Percentiles rank a stretch among this genome's conserved stretches.
Conservation (phyloP, 2,329 filamentous ascomycete genomes). For the Aspergillus sp. region DNA sequence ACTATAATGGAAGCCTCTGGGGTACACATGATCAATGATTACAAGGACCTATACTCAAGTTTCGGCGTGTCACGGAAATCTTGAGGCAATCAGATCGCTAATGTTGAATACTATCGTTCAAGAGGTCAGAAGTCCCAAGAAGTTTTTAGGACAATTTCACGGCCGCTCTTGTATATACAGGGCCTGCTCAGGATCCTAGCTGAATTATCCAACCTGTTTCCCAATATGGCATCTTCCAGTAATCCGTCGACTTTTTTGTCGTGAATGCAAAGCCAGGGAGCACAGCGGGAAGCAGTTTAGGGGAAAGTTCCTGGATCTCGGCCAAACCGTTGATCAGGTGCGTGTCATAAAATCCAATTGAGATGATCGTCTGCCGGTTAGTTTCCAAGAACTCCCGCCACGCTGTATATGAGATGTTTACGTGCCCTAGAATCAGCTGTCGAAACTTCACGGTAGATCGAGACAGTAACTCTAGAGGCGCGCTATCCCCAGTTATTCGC, state of each 20-base stretch:
- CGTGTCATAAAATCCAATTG: neutral
- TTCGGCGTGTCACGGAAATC: neutral
- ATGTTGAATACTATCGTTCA: neutral
- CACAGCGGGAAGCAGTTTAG: neutral
- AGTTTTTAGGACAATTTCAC: neutral
- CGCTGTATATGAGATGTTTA: neutral
- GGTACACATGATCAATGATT: neutral
- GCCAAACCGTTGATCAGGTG: neutral
- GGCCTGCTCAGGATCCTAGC: neutral
- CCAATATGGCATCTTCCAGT: neutral
- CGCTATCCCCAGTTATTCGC: neutral
- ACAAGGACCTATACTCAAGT: neutral
- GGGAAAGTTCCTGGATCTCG: neutral
- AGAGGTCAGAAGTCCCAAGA: neutral
- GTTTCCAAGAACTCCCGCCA: neutral
- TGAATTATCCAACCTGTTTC: slow-evolving; percentile 3
- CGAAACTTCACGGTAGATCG: neutral
- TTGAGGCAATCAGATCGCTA: neutral
- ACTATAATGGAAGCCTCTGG: neutral
- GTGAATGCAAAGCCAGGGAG: neutral
- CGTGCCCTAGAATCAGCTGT: neutral
- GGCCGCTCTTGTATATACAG: neutral
- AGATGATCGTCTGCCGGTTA: neutral
- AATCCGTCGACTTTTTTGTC: neutral
- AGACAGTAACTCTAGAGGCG: neutral